Conservation (phyloP, 75 land plant genomes). For the Ceratopteris richardii region DNA sequence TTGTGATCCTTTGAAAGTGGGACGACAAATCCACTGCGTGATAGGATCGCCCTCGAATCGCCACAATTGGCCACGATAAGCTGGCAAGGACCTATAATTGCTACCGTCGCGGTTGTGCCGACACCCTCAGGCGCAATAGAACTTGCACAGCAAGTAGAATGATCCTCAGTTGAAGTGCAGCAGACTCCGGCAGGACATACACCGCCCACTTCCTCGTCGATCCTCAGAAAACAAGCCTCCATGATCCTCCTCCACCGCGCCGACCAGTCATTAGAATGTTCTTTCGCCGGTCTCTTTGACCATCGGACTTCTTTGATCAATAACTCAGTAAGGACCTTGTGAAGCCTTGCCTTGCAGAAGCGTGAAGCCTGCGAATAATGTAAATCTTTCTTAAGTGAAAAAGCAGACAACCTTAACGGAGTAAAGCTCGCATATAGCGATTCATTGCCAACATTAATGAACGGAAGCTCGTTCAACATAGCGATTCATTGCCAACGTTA, state of each 20-base stretch:
- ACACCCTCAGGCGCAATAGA: slow-evolving; percentile 79
- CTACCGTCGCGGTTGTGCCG: slow-evolving; percentile 82
- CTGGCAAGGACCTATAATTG: slow-evolving; percentile 71
- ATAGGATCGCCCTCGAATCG: slow-evolving; percentile 90
- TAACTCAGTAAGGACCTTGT: slow-evolving; percentile 65
- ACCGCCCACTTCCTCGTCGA: slow-evolving; percentile 57
- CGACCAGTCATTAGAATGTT: slow-evolving; percentile 18
- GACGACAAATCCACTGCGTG: slow-evolving; percentile 70
- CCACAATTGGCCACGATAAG: slow-evolving; percentile 90
- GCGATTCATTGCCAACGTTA: too few species aligned
- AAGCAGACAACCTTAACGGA: too few species aligned
- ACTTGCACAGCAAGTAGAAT: slow-evolving; percentile 24
- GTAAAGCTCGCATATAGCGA: too few species aligned
- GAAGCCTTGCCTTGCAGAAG: slow-evolving; percentile 69
- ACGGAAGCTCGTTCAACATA: too few species aligned
- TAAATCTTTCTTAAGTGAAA: neutral
- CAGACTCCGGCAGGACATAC: slow-evolving; percentile 11
- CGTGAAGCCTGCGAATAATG: slow-evolving; percentile 54
- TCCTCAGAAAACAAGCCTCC: slow-evolving; percentile 47
- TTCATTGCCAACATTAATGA: too few species aligned
- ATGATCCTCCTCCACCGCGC: slow-evolving; percentile 35
- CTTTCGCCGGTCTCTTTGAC: slow-evolving; percentile 68
- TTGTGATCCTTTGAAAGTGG: slow-evolving; percentile 91
- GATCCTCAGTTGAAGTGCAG: neutral
- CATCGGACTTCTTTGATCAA: slow-evolving; percentile 29